Percentiles rank a stretch among this genome's conserved stretches.
Evolutionary conservation across 495 filamentous ascomycete species (phyloP).

Genomic region (Amorphotheca resinae): DNA sequence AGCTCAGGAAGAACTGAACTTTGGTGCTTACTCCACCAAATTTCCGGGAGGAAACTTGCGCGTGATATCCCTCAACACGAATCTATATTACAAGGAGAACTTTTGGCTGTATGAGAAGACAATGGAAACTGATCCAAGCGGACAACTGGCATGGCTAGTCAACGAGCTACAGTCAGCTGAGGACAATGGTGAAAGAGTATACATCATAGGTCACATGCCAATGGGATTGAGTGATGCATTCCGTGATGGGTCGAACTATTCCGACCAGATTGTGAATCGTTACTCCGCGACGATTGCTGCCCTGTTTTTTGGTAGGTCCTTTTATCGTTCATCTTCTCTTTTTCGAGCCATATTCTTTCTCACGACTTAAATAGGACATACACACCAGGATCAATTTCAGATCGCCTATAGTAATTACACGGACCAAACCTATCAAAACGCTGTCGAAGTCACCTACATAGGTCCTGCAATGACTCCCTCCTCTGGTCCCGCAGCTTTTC

Average conservation of each 20-base stretch:
- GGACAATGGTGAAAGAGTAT: conserved; percentile 35
- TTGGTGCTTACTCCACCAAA: conserved; percentile 36
- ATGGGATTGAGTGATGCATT: conserved; percentile 34
- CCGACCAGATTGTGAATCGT: conserved; percentile 41
- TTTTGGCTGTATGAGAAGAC: conserved; percentile 38
- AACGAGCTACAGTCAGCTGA: conserved; percentile 38
- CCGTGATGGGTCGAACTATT: conserved; percentile 38
- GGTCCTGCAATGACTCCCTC: conserved; percentile 41
- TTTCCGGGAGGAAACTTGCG: conserved; percentile 28
- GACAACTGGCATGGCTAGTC: conserved; percentile 38
- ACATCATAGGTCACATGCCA: conserved; percentile 41
- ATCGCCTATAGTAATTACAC: conserved; percentile 38
- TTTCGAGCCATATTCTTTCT: background rate
- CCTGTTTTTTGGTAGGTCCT: conserved; percentile 44
- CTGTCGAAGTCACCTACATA: conserved; percentile 36
- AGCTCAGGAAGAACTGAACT: conserved; percentile 25
- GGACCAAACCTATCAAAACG: conserved; percentile 24
- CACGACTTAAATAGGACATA: conserved; percentile 29
- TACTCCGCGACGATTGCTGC: conserved; percentile 40
- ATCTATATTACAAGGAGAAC: conserved; percentile 44
- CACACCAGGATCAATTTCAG: conserved; percentile 42
- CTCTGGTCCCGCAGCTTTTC: conserved; percentile 39
- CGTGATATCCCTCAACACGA: conserved; percentile 44
- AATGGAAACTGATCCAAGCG: conserved; percentile 36
- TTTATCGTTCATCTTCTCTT: conserved; percentile 2